Evolutionary conservation across 2,329 filamentous ascomycete species (phyloP).

Genomic region (Periconia macrospinosa): DNA sequence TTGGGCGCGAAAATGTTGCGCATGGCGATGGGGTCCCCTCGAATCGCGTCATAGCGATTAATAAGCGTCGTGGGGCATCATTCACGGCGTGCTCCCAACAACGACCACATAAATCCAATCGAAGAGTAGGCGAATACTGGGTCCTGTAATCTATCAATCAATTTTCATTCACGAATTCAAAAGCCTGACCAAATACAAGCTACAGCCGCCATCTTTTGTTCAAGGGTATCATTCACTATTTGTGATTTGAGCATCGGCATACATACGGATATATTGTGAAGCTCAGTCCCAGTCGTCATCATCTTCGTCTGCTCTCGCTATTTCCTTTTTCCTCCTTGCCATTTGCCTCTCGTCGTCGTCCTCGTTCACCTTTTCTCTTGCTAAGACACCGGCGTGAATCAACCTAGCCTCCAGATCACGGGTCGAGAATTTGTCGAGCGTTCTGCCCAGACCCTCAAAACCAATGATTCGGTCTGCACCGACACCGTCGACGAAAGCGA

Average conservation of each 20-base stretch:
- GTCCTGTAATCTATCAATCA: background rate
- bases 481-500: slow-evolving; percentile 59
- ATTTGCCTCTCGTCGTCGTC: slow-evolving; percentile 46
- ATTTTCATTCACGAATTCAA: background rate
- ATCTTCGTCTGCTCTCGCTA: slow-evolving; percentile 44
- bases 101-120: background rate
- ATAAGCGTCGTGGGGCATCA: slow-evolving; percentile 13
- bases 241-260: background rate
- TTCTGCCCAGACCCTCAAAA: slow-evolving; percentile 60
- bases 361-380: slow-evolving; percentile 54
- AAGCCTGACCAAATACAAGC: background rate
- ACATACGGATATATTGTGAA: background rate
- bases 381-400: slow-evolving; percentile 54
- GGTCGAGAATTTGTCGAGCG: slow-evolving; percentile 57
- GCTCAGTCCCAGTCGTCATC: slow-evolving; percentile 57
- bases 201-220: background rate
- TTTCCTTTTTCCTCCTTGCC: slow-evolving; percentile 32
- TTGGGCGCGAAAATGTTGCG: slow-evolving; percentile 16
- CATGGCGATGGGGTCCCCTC: slow-evolving; percentile 27
- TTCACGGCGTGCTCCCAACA: background rate
- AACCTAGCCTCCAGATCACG: slow-evolving; percentile 57
- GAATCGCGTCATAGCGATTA: slow-evolving; percentile 34
- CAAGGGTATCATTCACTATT: background rate
- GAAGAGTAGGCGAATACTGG: too few relatives aligned
- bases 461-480: slow-evolving; percentile 60